Evolutionary conservation across 2,329 filamentous ascomycete genomes (phyloP), one percentile per base, ranked within the genome.

Genomic region (Clarireedia monteithiana): DNA sequence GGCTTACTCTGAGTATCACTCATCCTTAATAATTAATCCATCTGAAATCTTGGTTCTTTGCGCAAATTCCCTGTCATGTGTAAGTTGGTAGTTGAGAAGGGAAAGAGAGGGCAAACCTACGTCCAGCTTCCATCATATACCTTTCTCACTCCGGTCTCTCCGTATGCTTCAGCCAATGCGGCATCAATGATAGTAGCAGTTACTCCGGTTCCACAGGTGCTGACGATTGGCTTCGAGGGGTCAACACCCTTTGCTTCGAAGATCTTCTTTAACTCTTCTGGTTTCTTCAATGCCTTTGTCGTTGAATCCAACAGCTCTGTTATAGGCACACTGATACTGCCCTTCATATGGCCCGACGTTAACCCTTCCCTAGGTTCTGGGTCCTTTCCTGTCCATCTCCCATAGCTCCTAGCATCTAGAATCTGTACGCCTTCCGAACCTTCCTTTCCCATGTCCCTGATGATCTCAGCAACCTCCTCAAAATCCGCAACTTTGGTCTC

Each of bases 91-190:
- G 3, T 4, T 9, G 24, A 51, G 24, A 1, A 9, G 20, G 1
- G 24, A 14, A 20, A 46, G 20, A 30, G 5, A 26, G 7, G n/a
- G 24, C 17, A 10, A 39, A 86, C 88, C 84, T 77, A 95, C 81
- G 94, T 97, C 94, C 94, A 99, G 72, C 91, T 96, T 48, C 94
- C 94, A 70, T 99, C 94, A 67, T 99, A 99, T 23, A 99, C 78
- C 68, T 81, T 85, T 63, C 89, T 82, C 54, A 81, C 81, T 59
- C 84, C 79, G 0, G 80, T 72, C 4, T 81, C 75, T 2, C 87
- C 88, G 67, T 84, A 91, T 23, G 91, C 89, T 70, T 90, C 84
- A 30, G 82, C 83, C 53, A 99, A 74, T 2, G 91, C 94, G 39
- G 91, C 86, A 68, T 99, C 94, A 44, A 99, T 83, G 45, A 96